Conservation (phyloP, 495 filamentous ascomycete genomes). For the Terfezia claveryi region DNA sequence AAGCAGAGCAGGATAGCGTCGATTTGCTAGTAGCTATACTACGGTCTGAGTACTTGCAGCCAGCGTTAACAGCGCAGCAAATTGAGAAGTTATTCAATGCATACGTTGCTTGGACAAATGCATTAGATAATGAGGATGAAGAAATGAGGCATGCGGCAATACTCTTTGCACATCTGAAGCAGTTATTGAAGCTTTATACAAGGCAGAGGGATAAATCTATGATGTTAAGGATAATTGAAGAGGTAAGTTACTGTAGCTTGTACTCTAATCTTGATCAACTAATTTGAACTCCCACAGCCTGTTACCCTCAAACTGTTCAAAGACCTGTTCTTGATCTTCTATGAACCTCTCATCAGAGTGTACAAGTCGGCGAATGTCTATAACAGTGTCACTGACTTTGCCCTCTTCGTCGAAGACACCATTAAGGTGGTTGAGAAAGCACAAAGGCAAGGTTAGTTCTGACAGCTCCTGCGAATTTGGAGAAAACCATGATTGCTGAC, state of each 20-base stretch:
- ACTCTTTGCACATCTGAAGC: conserved; percentile 84
- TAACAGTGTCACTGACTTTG: conserved; percentile 87
- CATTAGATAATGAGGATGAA: conserved; percentile 74
- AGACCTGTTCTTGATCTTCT: conserved; percentile 96
- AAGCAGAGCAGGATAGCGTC: conserved; percentile 44
- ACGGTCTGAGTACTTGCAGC: conserved; percentile 45
- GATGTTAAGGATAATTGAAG: conserved; percentile 91
- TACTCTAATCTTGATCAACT: neutral
- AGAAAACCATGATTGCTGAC: no score
- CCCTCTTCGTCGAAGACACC: conserved; percentile 73
- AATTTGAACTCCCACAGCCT: conserved; percentile 23
- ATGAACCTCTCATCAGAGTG: conserved; percentile 84
- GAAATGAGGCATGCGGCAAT: conserved; percentile 73
- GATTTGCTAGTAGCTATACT: conserved; percentile 74
- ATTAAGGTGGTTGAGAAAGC: conserved; percentile 73
- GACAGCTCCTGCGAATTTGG: no score
- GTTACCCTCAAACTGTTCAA: conserved; percentile 82
- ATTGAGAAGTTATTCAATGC: conserved; percentile 72
- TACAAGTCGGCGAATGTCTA: conserved; percentile 99
- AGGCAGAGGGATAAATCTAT: conserved; percentile 85
- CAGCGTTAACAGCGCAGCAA: conserved; percentile 47
- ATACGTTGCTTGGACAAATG: conserved; percentile 90
- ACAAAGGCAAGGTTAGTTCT: conserved; percentile 37
- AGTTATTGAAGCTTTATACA: conserved; percentile 77
- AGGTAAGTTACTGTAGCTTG: conserved; percentile 22